Conservation (phyloP, 2,329 filamentous ascomycete species). For the Didymellaceae sp. region DNA sequence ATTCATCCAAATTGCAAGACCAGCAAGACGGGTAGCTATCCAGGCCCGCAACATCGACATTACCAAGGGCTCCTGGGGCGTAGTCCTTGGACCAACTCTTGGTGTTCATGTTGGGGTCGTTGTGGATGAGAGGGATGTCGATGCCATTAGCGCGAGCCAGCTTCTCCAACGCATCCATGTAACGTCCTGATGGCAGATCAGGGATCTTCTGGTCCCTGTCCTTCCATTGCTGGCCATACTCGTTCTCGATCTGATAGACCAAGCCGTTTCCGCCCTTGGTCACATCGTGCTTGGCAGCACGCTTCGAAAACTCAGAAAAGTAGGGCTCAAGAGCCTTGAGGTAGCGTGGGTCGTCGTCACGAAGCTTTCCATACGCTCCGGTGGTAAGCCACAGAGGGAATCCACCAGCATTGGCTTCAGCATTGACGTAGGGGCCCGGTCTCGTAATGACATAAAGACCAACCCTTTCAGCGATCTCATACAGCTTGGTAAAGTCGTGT, state of each 20-base stretch:
- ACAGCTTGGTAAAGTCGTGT: slow-evolving; percentile 60
- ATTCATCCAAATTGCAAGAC: slow-evolving; percentile 68
- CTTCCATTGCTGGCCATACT: slow-evolving; percentile 55
- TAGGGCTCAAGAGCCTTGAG: slow-evolving; percentile 63
- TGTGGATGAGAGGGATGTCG: slow-evolving; percentile 63
- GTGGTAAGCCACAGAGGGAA: slow-evolving; percentile 69
- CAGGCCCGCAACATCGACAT: slow-evolving; percentile 61
- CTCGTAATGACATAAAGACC: slow-evolving; percentile 63
- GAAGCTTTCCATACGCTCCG: slow-evolving; percentile 61
- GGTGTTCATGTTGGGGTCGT: slow-evolving; percentile 66
- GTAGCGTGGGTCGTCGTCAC: slow-evolving; percentile 61
- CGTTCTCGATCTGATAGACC: slow-evolving; percentile 66
- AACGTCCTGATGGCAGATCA: slow-evolving; percentile 58
- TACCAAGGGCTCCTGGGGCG: slow-evolving; percentile 58
- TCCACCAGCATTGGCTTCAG: slow-evolving; percentile 64
- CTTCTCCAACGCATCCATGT: slow-evolving; percentile 65
- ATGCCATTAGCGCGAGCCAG: slow-evolving; percentile 64
- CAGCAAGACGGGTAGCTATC: slow-evolving; percentile 65
- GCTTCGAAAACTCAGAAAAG: slow-evolving; percentile 57
- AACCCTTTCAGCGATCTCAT: slow-evolving; percentile 61
- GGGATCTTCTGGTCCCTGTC: slow-evolving; percentile 50
- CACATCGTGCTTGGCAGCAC: slow-evolving; percentile 61
- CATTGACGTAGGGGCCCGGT: slow-evolving; percentile 69
- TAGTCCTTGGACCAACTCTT: slow-evolving; percentile 68
- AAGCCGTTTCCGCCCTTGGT: slow-evolving; percentile 64